Evolutionary conservation across 2,329 filamentous ascomycete genomes (phyloP).

Genomic region (Pseudogymnoascus sp.): DNA sequence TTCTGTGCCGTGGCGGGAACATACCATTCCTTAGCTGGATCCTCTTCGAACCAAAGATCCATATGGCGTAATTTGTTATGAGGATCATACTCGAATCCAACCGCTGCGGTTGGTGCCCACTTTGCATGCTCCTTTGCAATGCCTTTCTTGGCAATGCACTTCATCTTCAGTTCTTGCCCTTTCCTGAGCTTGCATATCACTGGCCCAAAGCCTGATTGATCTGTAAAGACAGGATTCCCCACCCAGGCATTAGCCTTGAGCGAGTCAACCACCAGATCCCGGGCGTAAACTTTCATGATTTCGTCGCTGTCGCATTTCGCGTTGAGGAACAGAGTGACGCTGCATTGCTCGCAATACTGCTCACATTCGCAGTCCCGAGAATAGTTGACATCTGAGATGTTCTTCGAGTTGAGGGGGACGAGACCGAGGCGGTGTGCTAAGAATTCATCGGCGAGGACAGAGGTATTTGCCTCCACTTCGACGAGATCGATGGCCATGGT

Average conservation of each 20-base stretch:
- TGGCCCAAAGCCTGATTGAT: slow-evolving; percentile 71
- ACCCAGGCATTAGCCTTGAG: slow-evolving; percentile 65
- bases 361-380: slow-evolving; percentile 95
- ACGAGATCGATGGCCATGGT: slow-evolving; percentile 93
- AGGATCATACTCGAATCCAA: slow-evolving; percentile 97
- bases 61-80: slow-evolving; percentile 91
- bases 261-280: slow-evolving; percentile 69
- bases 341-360: slow-evolving; percentile 86
- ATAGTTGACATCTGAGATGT: slow-evolving; percentile 75
- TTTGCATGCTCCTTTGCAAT: slow-evolving; percentile 99
- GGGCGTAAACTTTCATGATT: slow-evolving; percentile 88
- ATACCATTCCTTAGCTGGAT: slow-evolving; percentile 77
- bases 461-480: slow-evolving; percentile 86
- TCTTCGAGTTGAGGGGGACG: slow-evolving; percentile 77
- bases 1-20: slow-evolving; percentile 25
- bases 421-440: slow-evolving; percentile 87
- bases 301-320: slow-evolving; percentile 79
- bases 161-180: slow-evolving; percentile 83
- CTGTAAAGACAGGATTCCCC: slow-evolving; percentile 74
- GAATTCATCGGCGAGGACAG: slow-evolving; percentile 94
- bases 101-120: slow-evolving; percentile 86
- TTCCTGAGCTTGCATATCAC: slow-evolving; percentile 85
- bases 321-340: slow-evolving; percentile 74
- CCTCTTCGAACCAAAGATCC: slow-evolving; percentile 90
- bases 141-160: slow-evolving; percentile 93